These are phyloP conservation scores for Psidium friedrichsthalianum DNA, from an alignment of 345 rosid species.

Conservation along the genomic window DNA sequence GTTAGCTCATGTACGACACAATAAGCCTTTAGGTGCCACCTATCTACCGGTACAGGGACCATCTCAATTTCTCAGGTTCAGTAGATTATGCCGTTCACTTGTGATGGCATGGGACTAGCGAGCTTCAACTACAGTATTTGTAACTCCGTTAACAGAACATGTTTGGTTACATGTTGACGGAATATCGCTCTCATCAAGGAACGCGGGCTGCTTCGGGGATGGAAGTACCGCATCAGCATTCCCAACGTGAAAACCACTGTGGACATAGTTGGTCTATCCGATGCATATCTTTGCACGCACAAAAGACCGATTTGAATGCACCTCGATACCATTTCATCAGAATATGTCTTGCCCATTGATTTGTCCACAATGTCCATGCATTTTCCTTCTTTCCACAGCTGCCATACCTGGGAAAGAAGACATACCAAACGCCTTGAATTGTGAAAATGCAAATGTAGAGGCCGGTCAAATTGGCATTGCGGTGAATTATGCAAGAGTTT, in stretches of 20 bases:
- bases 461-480: background rate
- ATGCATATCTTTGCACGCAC: conserved; percentile 13
- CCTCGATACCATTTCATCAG: background rate
- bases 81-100: background rate
- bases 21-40: background rate
- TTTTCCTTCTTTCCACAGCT: background rate
- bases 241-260: background rate
- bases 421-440: background rate
- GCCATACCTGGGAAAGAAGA: background rate
- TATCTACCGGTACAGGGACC: background rate
- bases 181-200: conserved; percentile 6
- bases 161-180: conserved; percentile 16
- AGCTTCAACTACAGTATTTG: background rate
- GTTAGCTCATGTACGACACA: background rate
- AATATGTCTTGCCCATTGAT: background rate
- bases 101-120: background rate
- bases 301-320: conserved; percentile 36
- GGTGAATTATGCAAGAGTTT: background rate
- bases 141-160: conserved; percentile 1
- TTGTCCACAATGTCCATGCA: background rate
- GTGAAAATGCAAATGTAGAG: background rate
- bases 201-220: background rate
- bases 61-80: background rate
- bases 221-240: background rate
- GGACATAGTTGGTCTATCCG: background rate